phyloP scores from a whole-genome alignment of 345 rosid species.

The Ailanthus altissimus region DNA sequence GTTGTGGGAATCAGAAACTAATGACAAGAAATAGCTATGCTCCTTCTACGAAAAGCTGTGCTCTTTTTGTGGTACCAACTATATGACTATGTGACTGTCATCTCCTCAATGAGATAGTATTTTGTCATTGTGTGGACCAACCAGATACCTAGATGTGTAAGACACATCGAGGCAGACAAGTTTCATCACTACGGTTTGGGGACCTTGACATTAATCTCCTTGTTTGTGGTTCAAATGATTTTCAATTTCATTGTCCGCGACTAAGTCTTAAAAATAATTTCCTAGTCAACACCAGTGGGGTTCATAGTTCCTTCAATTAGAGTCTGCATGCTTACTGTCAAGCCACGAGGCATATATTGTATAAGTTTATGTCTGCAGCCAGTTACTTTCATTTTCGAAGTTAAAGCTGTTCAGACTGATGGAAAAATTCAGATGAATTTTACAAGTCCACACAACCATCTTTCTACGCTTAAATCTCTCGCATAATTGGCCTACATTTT shows the following conservation, averaged over 20 bases:
- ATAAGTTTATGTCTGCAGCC: neutral
- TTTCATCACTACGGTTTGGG: neutral
- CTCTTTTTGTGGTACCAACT: neutral
- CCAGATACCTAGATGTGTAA: neutral
- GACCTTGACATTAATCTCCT: neutral
- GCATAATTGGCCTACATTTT: too few relatives aligned
- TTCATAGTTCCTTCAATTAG: neutral
- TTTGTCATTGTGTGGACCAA: neutral
- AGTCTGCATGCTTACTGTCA: too few relatives aligned
- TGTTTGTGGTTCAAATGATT: neutral
- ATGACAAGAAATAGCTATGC: too few relatives aligned
- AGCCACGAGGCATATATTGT: neutral
- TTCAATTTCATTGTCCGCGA: neutral
- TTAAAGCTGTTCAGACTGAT: neutral
- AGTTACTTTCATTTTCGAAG: neutral
- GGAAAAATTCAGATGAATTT: neutral
- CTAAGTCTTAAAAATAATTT: neutral
- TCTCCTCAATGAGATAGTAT: neutral
- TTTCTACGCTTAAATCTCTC: too few relatives aligned
- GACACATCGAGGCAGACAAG: neutral
- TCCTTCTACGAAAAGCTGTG: neutral
- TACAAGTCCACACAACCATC: too few relatives aligned
- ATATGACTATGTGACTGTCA: neutral
- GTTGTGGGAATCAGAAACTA: too few relatives aligned
- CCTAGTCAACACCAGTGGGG: neutral